These are phyloP conservation scores for Pseudomassariella vexata DNA, from an alignment of 2,329 filamentous ascomycete species.

Conservation along the genomic window DNA sequence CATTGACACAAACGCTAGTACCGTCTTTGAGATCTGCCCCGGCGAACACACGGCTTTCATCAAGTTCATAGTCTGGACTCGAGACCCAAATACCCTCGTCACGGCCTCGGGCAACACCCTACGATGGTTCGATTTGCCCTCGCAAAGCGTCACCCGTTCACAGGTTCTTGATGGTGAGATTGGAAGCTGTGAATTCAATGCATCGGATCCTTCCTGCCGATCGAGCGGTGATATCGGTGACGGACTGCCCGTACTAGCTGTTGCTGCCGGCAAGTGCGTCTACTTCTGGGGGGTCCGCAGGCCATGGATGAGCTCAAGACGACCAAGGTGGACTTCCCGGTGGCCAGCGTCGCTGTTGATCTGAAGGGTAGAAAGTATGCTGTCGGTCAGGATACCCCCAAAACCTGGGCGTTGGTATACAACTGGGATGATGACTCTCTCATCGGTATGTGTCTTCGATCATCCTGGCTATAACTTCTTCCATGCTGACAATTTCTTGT, in stretches of 20 bases:
- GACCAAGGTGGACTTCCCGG: conserved; percentile 73
- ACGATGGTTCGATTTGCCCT: conserved; percentile 88
- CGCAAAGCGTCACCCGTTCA: conserved; percentile 67
- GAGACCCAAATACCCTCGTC: conserved; percentile 79
- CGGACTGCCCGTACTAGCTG: conserved; percentile 70
- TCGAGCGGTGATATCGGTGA: conserved; percentile 58
- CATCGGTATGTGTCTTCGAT: too few relatives aligned
- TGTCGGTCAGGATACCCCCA: conserved; percentile 77
- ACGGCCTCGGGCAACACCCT: conserved; percentile 90
- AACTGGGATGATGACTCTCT: conserved; percentile 79
- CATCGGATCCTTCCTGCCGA: conserved; percentile 53
- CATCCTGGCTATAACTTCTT: too few relatives aligned
- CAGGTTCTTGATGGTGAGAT: conserved; percentile 78
- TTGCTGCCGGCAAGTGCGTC: conserved; percentile 88
- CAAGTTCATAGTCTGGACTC: conserved; percentile 94
- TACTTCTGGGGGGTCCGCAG: conserved; percentile 82
- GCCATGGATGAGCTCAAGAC: conserved; percentile 73
- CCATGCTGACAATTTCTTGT: conserved; percentile 14
- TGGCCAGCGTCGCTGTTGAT: conserved; percentile 87
- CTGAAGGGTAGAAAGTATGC: conserved; percentile 76
- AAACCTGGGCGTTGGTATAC: conserved; percentile 96
- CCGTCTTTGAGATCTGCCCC: conserved; percentile 78
- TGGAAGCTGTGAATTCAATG: conserved; percentile 85
- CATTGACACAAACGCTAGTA: conserved; percentile 9
- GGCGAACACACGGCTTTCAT: conserved; percentile 82